Evolutionary conservation across 169 alveolate genomes (phyloP).

Genomic region (Plasmodium berghei): DNA sequence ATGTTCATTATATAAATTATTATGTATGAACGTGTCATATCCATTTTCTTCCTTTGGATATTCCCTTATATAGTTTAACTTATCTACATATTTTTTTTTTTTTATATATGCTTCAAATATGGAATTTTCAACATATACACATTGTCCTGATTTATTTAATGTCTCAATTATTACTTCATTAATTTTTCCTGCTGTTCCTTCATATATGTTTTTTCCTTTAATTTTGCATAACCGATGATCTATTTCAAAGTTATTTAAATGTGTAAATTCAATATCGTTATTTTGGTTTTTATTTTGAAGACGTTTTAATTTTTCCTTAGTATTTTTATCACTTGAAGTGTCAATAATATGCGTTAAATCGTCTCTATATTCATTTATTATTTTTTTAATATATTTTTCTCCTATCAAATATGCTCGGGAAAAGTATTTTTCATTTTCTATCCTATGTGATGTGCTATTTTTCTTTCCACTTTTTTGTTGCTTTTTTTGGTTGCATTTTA

Average conservation of each 20-base stretch:
- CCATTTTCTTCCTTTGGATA: slow-evolving; percentile 9
- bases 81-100: slow-evolving; percentile 47
- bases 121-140: slow-evolving; percentile 34
- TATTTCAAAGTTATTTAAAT: slow-evolving; percentile 15
- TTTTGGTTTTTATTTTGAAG: background rate
- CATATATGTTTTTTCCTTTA: slow-evolving; percentile 44
- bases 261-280: slow-evolving; percentile 46
- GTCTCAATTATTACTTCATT: slow-evolving; percentile 51
- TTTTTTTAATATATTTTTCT: slow-evolving; percentile 38
- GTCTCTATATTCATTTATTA: slow-evolving; percentile 11
- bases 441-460: background rate
- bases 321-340: background rate
- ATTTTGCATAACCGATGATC: slow-evolving; percentile 32
- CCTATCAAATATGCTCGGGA: slow-evolving; percentile 11
- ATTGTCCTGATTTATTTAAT: slow-evolving; percentile 55
- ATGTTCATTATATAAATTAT: slow-evolving; percentile 22
- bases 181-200: slow-evolving; percentile 57
- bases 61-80: slow-evolving; percentile 34
- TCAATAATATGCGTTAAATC: background rate
- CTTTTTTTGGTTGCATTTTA: slow-evolving; percentile 10
- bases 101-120: slow-evolving; percentile 62
- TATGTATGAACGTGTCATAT: slow-evolving; percentile 32
- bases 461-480: slow-evolving; percentile 7
- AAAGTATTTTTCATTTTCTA: slow-evolving; percentile 22
- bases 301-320: background rate